Evolutionary conservation across 768 basidiomycete species (phyloP).

Genomic region (Suillus sp.): DNA sequence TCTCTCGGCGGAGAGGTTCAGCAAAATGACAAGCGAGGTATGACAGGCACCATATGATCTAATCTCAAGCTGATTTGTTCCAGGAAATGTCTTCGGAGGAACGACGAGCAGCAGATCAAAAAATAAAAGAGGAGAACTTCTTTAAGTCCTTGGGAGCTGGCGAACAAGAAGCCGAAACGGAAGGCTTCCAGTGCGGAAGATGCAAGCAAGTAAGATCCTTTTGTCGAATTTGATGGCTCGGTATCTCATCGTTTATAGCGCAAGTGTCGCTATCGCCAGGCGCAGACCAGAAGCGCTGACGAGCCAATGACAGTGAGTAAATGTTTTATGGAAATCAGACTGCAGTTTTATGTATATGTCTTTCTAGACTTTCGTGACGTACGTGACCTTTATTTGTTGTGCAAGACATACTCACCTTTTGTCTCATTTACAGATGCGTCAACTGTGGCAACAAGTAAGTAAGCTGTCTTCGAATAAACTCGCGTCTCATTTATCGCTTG

Average conservation of each 20-base stretch:
- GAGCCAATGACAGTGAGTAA: slow-evolving; percentile 93
- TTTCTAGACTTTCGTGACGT: slow-evolving; percentile 85
- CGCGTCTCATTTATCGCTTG: slow-evolving; percentile 9
- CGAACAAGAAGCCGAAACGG: slow-evolving; percentile 91
- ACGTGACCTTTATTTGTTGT: slow-evolving; percentile 27
- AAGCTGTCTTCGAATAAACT: background rate
- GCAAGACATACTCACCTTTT: slow-evolving; percentile 11
- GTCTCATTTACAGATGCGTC: slow-evolving; percentile 49
- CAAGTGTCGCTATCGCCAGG: slow-evolving; percentile 92
- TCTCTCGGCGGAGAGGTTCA: slow-evolving; percentile 66
- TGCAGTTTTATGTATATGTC: slow-evolving; percentile 13
- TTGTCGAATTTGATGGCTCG: background rate
- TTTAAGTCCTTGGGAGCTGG: slow-evolving; percentile 90
- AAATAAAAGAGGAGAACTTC: slow-evolving; percentile 83
- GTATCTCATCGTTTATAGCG: slow-evolving; percentile 42
- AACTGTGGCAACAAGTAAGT: slow-evolving; percentile 63
- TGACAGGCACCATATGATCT: background rate
- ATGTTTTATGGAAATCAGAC: background rate
- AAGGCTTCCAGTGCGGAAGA: slow-evolving; percentile 94
- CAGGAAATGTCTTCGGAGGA: slow-evolving; percentile 98
- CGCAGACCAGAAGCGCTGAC: slow-evolving; percentile 96
- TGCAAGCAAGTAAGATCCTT: slow-evolving; percentile 78
- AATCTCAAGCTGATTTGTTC: background rate
- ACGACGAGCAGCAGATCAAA: slow-evolving; percentile 78
- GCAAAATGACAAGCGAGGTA: slow-evolving; percentile 82